phyloP scores from a whole-genome alignment of 2,329 filamentous ascomycete species.

The Cladophialophora chaetospira region DNA sequence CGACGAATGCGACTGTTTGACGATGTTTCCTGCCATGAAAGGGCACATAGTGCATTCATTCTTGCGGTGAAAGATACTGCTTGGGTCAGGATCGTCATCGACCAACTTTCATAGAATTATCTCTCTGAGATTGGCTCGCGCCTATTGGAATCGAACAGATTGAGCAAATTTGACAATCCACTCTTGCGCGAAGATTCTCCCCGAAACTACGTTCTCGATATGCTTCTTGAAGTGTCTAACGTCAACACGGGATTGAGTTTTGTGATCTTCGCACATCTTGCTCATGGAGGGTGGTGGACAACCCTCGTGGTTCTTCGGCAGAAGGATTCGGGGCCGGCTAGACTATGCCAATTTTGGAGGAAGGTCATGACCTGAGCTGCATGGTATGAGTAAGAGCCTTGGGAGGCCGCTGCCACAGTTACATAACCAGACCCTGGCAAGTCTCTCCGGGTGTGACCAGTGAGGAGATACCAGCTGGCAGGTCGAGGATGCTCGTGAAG shows the following conservation, averaged over 20 bases:
- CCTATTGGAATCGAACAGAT: not conserved
- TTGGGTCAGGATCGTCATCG: not conserved
- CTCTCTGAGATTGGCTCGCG: constrained; percentile 1
- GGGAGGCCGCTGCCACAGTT: not conserved
- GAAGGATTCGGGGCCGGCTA: not conserved
- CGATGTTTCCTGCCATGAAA: not conserved
- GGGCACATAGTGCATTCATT: not conserved
- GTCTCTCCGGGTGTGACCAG: not conserved
- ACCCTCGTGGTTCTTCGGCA: not conserved
- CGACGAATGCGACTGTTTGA: not conserved
- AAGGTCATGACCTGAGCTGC: constrained; percentile 12
- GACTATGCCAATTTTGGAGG: constrained; percentile 1
- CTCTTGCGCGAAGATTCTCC: not conserved
- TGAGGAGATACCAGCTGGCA: not conserved
- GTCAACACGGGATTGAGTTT: not conserved
- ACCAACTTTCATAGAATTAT: constrained; percentile 7
- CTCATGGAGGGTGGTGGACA: not conserved
- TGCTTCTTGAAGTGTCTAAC: not conserved
- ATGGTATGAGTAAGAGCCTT: constrained; percentile 8
- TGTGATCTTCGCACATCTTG: not conserved
- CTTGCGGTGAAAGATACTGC: not conserved
- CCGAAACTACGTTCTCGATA: not conserved
- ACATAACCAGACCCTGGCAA: constrained; percentile 8
- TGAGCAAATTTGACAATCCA: not conserved
- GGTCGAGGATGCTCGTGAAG: too few relatives aligned